phyloP scores from a whole-genome alignment of 345 rosid species.

The Geranium brycei region DNA sequence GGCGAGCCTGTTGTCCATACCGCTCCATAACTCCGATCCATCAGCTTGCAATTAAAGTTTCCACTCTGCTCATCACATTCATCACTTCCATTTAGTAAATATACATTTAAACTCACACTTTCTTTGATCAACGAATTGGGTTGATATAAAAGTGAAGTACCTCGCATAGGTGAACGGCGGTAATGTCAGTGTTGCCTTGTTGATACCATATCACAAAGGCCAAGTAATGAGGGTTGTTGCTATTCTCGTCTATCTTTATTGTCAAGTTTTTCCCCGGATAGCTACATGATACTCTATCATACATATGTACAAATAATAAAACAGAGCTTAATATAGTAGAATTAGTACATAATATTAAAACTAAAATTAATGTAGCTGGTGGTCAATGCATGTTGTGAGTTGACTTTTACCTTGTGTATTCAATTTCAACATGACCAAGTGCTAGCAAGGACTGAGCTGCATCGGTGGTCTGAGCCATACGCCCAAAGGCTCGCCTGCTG shows the following conservation, averaged over 20 bases:
- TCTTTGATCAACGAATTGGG: too few species aligned
- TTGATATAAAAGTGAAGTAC: constrained; percentile 15
- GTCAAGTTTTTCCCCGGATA: constrained; percentile 47
- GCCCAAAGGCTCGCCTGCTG: constrained; percentile 36
- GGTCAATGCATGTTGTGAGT: too few species aligned
- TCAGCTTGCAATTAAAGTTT: constrained; percentile 40
- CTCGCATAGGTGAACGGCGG: constrained; percentile 66
- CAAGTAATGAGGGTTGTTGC: constrained; percentile 50
- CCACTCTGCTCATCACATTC: constrained; percentile 28
- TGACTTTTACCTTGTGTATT: constrained; percentile 42
- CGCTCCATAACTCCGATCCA: constrained; percentile 39
- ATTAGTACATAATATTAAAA: neutral
- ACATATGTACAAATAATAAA: neutral
- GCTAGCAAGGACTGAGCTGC: constrained; percentile 32
- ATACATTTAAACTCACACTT: too few species aligned
- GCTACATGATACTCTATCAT: constrained; percentile 56
- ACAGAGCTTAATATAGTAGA: neutral
- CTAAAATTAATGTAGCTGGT: too few species aligned
- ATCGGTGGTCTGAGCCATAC: constrained; percentile 45
- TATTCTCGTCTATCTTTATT: constrained; percentile 54
- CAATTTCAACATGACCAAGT: constrained; percentile 40
- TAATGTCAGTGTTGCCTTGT: constrained; percentile 54
- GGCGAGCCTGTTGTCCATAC: constrained; percentile 50
- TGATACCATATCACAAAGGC: constrained; percentile 52
- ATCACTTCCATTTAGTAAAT: too few species aligned